Conservation (phyloP, 805 yeast species). For the Wickerhamiella australiensis region DNA sequence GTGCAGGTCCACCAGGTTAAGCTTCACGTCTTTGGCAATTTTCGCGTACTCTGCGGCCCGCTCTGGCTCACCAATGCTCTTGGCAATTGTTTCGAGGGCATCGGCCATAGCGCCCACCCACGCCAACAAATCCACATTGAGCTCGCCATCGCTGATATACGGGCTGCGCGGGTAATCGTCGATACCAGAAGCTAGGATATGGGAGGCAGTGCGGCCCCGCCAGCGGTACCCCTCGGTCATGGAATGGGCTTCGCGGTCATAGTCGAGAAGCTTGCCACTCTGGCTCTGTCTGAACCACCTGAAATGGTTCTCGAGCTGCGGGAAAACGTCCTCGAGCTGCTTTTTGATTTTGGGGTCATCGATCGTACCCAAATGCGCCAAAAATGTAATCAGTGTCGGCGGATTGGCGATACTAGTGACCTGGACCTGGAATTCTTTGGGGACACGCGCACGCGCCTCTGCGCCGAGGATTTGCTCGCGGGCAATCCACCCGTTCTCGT, state of each 20-base stretch:
- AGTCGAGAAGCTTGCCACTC: constrained; percentile 57
- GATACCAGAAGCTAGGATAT: constrained; percentile 82
- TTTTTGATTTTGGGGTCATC: constrained; percentile 6
- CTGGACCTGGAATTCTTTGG: constrained; percentile 70
- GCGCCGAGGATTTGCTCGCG: constrained; percentile 88
- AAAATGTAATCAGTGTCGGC: constrained; percentile 68
- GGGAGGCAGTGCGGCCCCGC: constrained; percentile 81
- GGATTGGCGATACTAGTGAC: constrained; percentile 89
- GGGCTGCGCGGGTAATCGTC: constrained; percentile 89
- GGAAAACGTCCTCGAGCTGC: constrained; percentile 46
- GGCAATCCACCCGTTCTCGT: constrained; percentile 92
- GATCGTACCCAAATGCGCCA: constrained; percentile 38
- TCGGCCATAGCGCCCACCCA: constrained; percentile 93
- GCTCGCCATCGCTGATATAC: constrained; percentile 74
- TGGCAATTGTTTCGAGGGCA: constrained; percentile 65
- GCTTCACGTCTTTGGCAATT: constrained; percentile 44
- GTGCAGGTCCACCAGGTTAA: constrained; percentile 60
- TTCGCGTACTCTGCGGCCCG: constrained; percentile 45
- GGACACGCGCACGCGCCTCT: constrained; percentile 82
- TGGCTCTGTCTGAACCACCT: constrained; percentile 80
- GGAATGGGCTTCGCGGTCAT: constrained; percentile 45
- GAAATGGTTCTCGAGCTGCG: constrained; percentile 62
- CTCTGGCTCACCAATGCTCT: constrained; percentile 41
- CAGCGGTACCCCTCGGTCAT: constrained; percentile 67
- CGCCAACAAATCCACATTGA: constrained; percentile 76